Conservation (phyloP, 2,329 filamentous ascomycete species). For the Raffaelea albimanens region DNA sequence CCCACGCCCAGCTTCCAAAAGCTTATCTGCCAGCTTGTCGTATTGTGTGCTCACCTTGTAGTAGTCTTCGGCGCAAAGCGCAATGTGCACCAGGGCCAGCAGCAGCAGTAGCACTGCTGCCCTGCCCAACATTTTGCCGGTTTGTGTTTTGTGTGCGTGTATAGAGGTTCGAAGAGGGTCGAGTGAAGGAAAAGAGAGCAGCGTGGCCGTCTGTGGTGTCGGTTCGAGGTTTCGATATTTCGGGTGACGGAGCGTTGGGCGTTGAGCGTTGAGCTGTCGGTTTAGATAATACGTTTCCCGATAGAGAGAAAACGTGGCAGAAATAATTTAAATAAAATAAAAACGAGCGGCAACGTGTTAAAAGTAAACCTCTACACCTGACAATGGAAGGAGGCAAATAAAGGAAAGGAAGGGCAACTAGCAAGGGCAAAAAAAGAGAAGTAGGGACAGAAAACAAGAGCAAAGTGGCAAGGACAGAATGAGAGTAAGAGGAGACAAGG, state of each 20-base stretch:
- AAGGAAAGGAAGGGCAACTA: neutral
- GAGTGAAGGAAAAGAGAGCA: neutral
- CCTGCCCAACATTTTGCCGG: neutral
- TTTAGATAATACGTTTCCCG: too few relatives aligned
- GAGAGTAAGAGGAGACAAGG: neutral
- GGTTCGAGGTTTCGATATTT: neutral
- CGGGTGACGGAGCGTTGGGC: neutral
- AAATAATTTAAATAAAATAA: too few relatives aligned
- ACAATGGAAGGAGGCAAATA: neutral
- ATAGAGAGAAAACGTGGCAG: too few relatives aligned
- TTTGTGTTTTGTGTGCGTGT: too few relatives aligned
- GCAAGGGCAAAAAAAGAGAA: neutral
- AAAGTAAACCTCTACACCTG: neutral
- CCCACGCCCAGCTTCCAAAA: too few relatives aligned
- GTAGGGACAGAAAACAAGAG: neutral
- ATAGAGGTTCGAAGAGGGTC: neutral
- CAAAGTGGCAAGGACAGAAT: neutral
- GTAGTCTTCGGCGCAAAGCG: constrained; percentile 58
- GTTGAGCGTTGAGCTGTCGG: too few relatives aligned
- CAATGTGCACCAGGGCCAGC: constrained; percentile 44
- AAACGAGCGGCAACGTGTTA: too few relatives aligned
- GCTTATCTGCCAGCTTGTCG: constrained; percentile 14
- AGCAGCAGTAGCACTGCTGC: constrained; percentile 29
- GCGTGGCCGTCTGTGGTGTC: neutral
- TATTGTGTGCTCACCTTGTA: constrained; percentile 51